Base-by-base conservation (phyloP, 257 asterid genomes). In the Solanum sitiens region DNA sequence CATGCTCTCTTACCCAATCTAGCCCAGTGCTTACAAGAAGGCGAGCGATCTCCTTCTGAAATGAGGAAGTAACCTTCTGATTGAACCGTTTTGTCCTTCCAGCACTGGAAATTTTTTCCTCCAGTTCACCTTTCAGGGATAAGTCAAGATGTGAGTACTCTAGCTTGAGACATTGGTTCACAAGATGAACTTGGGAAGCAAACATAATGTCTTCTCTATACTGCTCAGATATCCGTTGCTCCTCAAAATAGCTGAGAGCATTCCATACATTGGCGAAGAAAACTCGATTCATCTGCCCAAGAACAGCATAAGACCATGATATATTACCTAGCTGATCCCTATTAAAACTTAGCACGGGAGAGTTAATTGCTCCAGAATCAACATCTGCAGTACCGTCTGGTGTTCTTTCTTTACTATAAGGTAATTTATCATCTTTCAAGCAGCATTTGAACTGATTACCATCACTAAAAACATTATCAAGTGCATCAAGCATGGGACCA, bases 21-120 rank as follows among this genome's bases (percentile, higher is more conserved):
- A 95, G 88, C 68, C 99, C 99, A 10, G 99, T 97, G 89, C 98
- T 95, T 67, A 95, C 94, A 72, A 97, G 99, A 88, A 95, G 98
- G 84, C 98, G 96, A 42, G 90, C 90, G 86, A 97, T 98, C 93
- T 95, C 99, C 95, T 96, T 94, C 90, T 97, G 99, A 72, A 97
- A 95, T 14, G 99, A 95, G 18, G 99, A 97, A 15, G 95, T 95
- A 87, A 94, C 93, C 91, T 93, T 95, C 91, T 93, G 94, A 88
- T 93, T 97, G 88, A 95, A 97, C 91, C 93, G 93, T 92, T 93
- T 96, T 8, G 98, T 92, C 90, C 89, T 94, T 71, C 98, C 96
- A 56, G 98, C 97, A 59, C 88, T 90, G 32, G 92, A 88, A 61
- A 95, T 80, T 88, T 90, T 95, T 88, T 88, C 92, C 93, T 93